These are phyloP conservation scores for Grosmannia huntii DNA, from an alignment of 2,329 filamentous ascomycete genomes.

Conservation along the genomic window DNA sequence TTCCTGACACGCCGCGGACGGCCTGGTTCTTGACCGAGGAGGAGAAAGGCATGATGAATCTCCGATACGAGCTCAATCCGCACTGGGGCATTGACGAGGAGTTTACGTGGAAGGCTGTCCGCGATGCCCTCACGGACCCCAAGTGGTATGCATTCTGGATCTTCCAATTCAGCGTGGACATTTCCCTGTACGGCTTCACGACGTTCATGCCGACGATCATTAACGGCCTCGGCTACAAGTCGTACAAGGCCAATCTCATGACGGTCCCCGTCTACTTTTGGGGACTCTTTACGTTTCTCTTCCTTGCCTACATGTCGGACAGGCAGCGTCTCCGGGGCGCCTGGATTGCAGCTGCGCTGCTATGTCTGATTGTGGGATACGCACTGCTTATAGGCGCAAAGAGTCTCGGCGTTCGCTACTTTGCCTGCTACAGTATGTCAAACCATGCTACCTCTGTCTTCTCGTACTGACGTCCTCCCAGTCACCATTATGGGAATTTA, in stretches of 20 bases:
- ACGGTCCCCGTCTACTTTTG: slow-evolving; percentile 21
- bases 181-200: slow-evolving; percentile 22
- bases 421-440: slow-evolving; percentile 4
- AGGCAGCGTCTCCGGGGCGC: slow-evolving; percentile 12
- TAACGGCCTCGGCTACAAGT: slow-evolving; percentile 20
- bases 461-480: background rate
- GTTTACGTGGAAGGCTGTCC: slow-evolving; percentile 15
- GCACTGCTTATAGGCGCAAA: slow-evolving; percentile 17
- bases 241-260: slow-evolving; percentile 19
- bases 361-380: slow-evolving; percentile 19
- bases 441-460: background rate
- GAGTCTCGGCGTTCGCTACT: slow-evolving; percentile 16
- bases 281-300: slow-evolving; percentile 15
- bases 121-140: slow-evolving; percentile 11
- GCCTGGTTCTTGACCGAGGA: slow-evolving; percentile 18
- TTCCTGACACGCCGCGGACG: slow-evolving; percentile 16
- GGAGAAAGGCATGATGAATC: slow-evolving; percentile 16
- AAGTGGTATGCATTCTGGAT: slow-evolving; percentile 21
- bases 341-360: slow-evolving; percentile 13
- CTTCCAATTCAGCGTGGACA: slow-evolving; percentile 19
- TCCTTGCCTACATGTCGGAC: slow-evolving; percentile 18
- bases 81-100: slow-evolving; percentile 16
- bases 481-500: slow-evolving; percentile 15
- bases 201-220: slow-evolving; percentile 24
- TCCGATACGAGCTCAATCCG: slow-evolving; percentile 16